Conservation (phyloP, 805 yeast genomes). For the Suhomyces xylopsoci region DNA sequence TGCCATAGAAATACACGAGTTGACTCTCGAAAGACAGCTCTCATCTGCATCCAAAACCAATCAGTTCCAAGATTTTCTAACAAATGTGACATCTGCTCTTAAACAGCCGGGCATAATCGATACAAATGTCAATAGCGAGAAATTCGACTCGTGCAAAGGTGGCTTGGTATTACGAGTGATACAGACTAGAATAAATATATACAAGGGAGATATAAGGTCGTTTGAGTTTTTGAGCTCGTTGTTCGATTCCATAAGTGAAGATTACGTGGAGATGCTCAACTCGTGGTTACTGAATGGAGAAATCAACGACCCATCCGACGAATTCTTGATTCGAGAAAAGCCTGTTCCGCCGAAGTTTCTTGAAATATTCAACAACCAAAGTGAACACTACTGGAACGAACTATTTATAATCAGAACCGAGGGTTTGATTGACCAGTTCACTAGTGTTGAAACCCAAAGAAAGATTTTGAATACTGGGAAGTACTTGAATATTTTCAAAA, state of each 20-base stretch:
- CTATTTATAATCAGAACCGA: constrained; percentile 72
- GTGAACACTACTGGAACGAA: constrained; percentile 70
- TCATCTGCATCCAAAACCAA: constrained; percentile 14
- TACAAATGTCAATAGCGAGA: constrained; percentile 47
- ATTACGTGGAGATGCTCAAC: constrained; percentile 66
- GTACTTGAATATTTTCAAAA: constrained; percentile 67
- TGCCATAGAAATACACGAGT: constrained; percentile 48
- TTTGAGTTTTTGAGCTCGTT: constrained; percentile 50
- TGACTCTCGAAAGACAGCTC: constrained; percentile 35
- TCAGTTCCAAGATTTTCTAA: constrained; percentile 30
- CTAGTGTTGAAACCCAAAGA: constrained; percentile 49
- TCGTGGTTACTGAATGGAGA: constrained; percentile 77
- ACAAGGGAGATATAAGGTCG: constrained; percentile 64
- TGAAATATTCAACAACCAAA: constrained; percentile 31
- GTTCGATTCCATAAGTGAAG: constrained; percentile 55
- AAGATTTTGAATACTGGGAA: constrained; percentile 82
- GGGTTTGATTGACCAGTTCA: constrained; percentile 68
- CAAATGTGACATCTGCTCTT: constrained; percentile 40
- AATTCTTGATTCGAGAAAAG: constrained; percentile 66
- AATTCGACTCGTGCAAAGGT: constrained; percentile 66
- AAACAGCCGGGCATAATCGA: constrained; percentile 47
- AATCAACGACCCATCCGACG: constrained; percentile 75
- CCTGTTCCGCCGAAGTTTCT: constrained; percentile 23
- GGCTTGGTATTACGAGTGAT: constrained; percentile 67
- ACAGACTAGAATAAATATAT: constrained; percentile 52